phyloP scores from a whole-genome alignment of 768 basidiomycete genomes.

The Agrocybe pediades region DNA sequence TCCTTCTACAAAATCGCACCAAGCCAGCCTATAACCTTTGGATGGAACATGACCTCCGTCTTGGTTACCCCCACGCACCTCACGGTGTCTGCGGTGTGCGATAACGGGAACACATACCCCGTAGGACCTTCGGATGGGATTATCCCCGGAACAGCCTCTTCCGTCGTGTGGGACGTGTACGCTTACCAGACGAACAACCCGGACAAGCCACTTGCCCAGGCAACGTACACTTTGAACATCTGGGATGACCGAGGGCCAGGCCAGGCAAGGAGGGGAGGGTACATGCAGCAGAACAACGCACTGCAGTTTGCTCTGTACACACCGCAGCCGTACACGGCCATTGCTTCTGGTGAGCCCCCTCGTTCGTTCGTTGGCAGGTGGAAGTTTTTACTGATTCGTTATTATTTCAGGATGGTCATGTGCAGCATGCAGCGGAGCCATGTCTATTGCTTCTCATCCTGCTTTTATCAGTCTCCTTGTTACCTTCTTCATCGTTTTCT shows the following conservation, averaged over 20 bases:
- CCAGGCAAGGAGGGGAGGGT: slow-evolving; percentile 60
- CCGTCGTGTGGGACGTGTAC: slow-evolving; percentile 80
- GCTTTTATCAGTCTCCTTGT: slow-evolving; percentile 55
- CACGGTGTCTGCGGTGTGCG: slow-evolving; percentile 80
- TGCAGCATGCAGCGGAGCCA: slow-evolving; percentile 45
- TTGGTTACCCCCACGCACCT: slow-evolving; percentile 70
- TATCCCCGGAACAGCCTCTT: slow-evolving; percentile 69
- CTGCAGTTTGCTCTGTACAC: slow-evolving; percentile 85
- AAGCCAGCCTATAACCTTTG: slow-evolving; percentile 78
- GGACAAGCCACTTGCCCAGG: slow-evolving; percentile 70
- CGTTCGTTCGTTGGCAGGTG: background rate
- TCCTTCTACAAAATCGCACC: slow-evolving; percentile 89
- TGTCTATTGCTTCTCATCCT: slow-evolving; percentile 46
- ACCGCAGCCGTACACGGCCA: slow-evolving; percentile 68
- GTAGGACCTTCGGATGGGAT: slow-evolving; percentile 79
- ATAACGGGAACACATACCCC: slow-evolving; percentile 88
- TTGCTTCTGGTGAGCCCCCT: slow-evolving; percentile 36
- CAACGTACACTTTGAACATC: slow-evolving; percentile 77
- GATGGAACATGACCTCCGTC: slow-evolving; percentile 85
- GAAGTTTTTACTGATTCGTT: background rate
- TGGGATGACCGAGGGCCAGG: slow-evolving; percentile 80
- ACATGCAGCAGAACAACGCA: slow-evolving; percentile 66
- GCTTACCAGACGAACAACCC: slow-evolving; percentile 66
- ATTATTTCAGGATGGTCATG: slow-evolving; percentile 55
- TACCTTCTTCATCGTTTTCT: slow-evolving; percentile 61